Base-by-base conservation (phyloP, 1,139 yeast species). In the Yamadazyma spencermartinsiae region DNA sequence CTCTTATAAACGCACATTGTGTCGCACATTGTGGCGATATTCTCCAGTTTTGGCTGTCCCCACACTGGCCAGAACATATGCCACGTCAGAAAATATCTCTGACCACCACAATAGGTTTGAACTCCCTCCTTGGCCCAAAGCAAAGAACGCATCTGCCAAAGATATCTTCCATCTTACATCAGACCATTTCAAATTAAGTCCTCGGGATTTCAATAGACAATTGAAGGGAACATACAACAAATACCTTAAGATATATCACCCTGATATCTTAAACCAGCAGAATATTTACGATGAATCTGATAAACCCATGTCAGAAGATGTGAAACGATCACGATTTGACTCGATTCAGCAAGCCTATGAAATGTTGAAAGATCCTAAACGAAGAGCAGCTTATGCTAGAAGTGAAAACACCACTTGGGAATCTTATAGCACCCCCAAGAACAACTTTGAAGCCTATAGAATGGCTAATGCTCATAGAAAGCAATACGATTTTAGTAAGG, bases 181-280 rank as follows among this genome's bases (percentile, higher is more conserved):
- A 9, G 36, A 41, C 6, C 60, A 58, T 13, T 43, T 46, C 31
- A 54, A 43, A 18, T 42, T 55, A 17, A 53, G 57, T 18, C 58
- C 55, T 13, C 47, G 60, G 10, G 61, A 65, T n/a, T 65, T 79
- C 46, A 66, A 74, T 49, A 59, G 63, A 35, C 50, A 60, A 17
- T 56, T 90, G 41, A 82, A 83, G 54, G 48, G 60, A 25, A 68
- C 68, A 31, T 90, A 86, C 56, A 73, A 75, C 49, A 71, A 75
- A 40, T 74, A 81, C 39, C 92, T 94, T 12, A 88, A 86, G 58
- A 56, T 81, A 6, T 90, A 92, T 54, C 98, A 92, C 54, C 98
- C 98, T 0, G 98, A 92, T 61, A 63, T 82, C 2, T 46, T 58
- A 4, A 58, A 68, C 11, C 54, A 55, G 11, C 45, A 60, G 12